Percentiles rank a stretch among this genome's conserved stretches.
phyloP scores from a whole-genome alignment of 306 rosid genomes.

The Cicer yamashitae region DNA sequence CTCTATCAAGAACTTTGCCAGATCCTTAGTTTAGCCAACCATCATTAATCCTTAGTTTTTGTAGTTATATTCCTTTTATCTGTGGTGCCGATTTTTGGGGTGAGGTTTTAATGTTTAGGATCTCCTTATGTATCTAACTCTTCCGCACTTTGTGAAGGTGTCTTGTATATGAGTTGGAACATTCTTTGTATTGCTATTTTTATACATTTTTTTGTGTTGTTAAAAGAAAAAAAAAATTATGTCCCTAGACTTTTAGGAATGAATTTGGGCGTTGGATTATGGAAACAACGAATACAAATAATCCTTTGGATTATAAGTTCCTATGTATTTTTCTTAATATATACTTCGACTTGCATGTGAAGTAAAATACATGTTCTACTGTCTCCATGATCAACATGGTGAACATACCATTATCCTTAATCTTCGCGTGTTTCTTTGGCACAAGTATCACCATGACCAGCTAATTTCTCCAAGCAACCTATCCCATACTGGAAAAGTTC shows the following conservation, averaged over 20 bases:
- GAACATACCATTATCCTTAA: slow-evolving; percentile 79
- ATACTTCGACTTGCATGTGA: slow-evolving; percentile 12
- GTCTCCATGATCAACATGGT: not conserved
- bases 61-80: too few relatives aligned
- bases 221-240: not conserved
- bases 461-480: slow-evolving; percentile 78
- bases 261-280: not conserved
- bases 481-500: slow-evolving; percentile 81
- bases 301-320: not conserved
- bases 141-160: not conserved
- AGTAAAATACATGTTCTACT: slow-evolving; percentile 24
- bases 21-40: too few relatives aligned
- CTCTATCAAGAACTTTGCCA: not conserved
- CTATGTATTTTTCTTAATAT: not conserved
- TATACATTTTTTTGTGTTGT: not conserved
- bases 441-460: slow-evolving; percentile 67
- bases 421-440: slow-evolving; percentile 87
- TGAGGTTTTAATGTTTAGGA: not conserved
- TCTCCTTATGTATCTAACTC: not conserved
- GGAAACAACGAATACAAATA: not conserved
- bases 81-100: too few relatives aligned
- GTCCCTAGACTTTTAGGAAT: not conserved
- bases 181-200: not conserved
- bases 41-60: too few relatives aligned
- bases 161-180: not conserved